Evolutionary conservation across 176 grass and related monocot genomes (phyloP), one percentile per base, ranked within the genome.

Genomic region (Triticum monococcum): DNA sequence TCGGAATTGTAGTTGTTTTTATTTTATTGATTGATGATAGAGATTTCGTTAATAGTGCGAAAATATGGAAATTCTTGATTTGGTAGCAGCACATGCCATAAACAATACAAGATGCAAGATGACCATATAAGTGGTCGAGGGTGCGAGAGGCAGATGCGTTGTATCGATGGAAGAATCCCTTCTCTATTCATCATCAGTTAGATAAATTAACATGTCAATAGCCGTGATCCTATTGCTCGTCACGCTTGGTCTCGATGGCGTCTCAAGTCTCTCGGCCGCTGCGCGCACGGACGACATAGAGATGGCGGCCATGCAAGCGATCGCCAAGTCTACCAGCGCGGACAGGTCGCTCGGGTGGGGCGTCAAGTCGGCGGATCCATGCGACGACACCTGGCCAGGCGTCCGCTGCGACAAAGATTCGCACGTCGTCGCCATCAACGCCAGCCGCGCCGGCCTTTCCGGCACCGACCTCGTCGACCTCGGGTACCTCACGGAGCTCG

Each of bases 381-480:
- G 80, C 46, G 64, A 82, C 64, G 80, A 46, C 41, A 82, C 68
- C 67, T 83, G 52, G 81, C 5, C 35, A 5, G 81, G 68, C 54
- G 81, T 73, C 32, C 68, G 24, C 13, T 83, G 81, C 81, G n/a
- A 71, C 81, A 30, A 70, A 11, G 68, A 71, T 22, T 22, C 7
- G 7, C 81, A 69, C n/a, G 81, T 82, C 65, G 25, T 30, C 22
- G n/a, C 67, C 46, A 83, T 83, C 66, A 35, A 22, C 31, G 81
- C 81, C 32, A 83, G 66, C 81, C 67, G 33, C 7, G 81, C 43
- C 81, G 52, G 68, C 81, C 81, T 83, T 23, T 3, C 5, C 1
- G 81, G 81, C 81, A 25, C 54, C n/a, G 52, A 83, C 68, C 81
- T 83, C 20, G 72, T 37, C 54, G 30, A 74, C 5, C 81, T 74